A percentile compares a stretch with the other conserved stretches of the same genome.
Evolutionary conservation across 805 yeast species (phyloP).

Genomic region (Saccharomyces mikatae): DNA sequence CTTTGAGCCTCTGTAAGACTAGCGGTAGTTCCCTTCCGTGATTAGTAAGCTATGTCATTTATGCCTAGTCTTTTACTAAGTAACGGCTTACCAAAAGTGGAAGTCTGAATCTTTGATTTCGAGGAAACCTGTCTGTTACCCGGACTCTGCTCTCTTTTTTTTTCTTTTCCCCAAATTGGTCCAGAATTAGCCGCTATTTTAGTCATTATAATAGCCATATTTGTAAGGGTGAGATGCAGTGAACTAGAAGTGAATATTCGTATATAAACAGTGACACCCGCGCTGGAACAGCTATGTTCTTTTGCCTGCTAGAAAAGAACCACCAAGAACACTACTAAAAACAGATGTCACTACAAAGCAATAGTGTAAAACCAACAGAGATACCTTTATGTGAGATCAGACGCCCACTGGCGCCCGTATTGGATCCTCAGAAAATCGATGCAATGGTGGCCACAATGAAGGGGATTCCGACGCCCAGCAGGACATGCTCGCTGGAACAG

Average conservation of each 20-base stretch:
- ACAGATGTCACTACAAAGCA: slow-evolving; percentile 62
- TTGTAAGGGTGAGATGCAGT: background rate
- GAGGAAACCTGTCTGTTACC: background rate
- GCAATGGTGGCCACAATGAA: slow-evolving; percentile 68
- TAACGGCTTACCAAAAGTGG: background rate
- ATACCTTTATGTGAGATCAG: slow-evolving; percentile 61
- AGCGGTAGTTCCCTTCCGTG: background rate
- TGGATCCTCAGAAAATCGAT: slow-evolving; percentile 65
- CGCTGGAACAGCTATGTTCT: background rate
- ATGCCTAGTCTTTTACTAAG: background rate
- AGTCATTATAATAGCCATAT: background rate
- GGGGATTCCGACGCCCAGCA: slow-evolving; percentile 56
- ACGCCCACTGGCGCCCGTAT: slow-evolving; percentile 80
- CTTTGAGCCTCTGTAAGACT: background rate
- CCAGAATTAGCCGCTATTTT: background rate
- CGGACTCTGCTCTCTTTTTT: background rate
- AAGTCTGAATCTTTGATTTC: background rate
- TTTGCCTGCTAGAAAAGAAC: background rate
- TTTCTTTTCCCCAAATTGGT: background rate
- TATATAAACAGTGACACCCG: slow-evolving; percentile 2
- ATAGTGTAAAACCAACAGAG: slow-evolving; percentile 44
- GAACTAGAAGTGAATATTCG: background rate
- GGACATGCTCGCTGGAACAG: slow-evolving; percentile 44
- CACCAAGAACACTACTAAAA: background rate
- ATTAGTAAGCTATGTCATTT: background rate